Conservation (phyloP, 2,329 filamentous ascomycete genomes). For the Pseudogymnoascus destructans region DNA sequence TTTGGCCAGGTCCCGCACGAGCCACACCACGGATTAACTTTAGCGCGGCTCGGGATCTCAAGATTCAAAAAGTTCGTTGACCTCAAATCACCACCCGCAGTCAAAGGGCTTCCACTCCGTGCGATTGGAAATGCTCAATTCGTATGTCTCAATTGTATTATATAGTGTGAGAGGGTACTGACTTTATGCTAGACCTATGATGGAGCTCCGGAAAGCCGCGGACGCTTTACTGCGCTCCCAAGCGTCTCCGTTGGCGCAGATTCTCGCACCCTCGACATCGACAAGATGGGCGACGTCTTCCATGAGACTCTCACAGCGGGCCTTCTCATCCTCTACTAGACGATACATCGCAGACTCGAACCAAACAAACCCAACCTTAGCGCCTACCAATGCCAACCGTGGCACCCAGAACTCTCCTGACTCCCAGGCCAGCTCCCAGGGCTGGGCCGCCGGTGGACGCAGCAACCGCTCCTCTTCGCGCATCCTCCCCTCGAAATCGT, state of each 20-base stretch:
- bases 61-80: slow-evolving; percentile 10
- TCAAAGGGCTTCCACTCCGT: slow-evolving; percentile 4
- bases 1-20: slow-evolving; percentile 1
- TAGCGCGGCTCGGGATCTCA: slow-evolving; percentile 1
- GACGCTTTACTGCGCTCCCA: slow-evolving; percentile 24
- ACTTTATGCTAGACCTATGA: slow-evolving; percentile 13
- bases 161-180: neutral
- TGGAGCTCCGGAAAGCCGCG: slow-evolving; percentile 26
- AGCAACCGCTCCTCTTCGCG: neutral
- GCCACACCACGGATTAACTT: slow-evolving; percentile 4
- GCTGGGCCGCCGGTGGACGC: neutral
- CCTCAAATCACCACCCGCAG: neutral
- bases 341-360: neutral
- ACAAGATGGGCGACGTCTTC: slow-evolving; percentile 13
- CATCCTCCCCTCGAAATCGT: neutral
- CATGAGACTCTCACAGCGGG: neutral
- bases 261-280: slow-evolving; percentile 21
- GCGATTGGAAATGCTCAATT: slow-evolving; percentile 10
- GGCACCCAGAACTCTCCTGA: slow-evolving; percentile 3
- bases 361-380: neutral
- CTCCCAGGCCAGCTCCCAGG: neutral
- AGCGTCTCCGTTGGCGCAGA: slow-evolving; percentile 18
- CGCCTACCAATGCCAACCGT: neutral
- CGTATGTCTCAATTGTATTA: neutral
- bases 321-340: slow-evolving; percentile 7